A percentile compares a stretch with the other conserved stretches of the same genome.
Evolutionary conservation across 129 eudicot species (phyloP).

Genomic region (Lactuca sativa): DNA sequence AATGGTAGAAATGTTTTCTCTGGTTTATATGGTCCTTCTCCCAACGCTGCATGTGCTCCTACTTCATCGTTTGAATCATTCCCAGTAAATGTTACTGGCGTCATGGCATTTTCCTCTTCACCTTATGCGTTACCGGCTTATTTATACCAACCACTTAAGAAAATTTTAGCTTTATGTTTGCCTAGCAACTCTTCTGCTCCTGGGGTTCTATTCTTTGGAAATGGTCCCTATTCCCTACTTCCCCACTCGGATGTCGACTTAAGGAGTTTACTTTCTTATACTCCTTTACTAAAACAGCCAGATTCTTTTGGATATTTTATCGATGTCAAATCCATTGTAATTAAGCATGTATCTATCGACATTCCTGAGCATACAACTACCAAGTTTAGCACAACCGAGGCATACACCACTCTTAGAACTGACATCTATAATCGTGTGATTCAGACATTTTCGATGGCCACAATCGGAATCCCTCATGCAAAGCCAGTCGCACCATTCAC

Average conservation of each 20-base stretch:
- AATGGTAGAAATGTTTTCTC: slow-evolving; percentile 14
- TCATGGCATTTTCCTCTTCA: slow-evolving; percentile 44
- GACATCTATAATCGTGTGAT: slow-evolving; percentile 20
- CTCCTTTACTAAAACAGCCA: slow-evolving; percentile 28
- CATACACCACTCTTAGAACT: slow-evolving; percentile 31
- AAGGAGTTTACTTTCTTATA: slow-evolving; percentile 28
- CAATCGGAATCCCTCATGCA: slow-evolving; percentile 3
- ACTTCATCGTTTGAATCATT: slow-evolving; percentile 26
- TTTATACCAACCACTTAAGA: slow-evolving; percentile 25
- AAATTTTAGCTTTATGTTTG: slow-evolving; percentile 44
- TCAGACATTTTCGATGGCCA: background rate
- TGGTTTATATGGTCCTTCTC: slow-evolving; percentile 28
- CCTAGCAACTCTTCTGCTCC: slow-evolving; percentile 29
- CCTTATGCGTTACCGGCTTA: slow-evolving; percentile 36
- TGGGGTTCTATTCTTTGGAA: slow-evolving; percentile 48
- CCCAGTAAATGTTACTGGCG: slow-evolving; percentile 37
- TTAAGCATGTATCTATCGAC: slow-evolving; percentile 22
- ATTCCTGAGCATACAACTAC: slow-evolving; percentile 8
- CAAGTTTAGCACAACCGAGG: slow-evolving; percentile 35
- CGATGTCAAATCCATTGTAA: slow-evolving; percentile 28
- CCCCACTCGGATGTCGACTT: slow-evolving; percentile 36
- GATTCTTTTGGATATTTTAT: slow-evolving; percentile 35
- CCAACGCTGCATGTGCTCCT: slow-evolving; percentile 49
- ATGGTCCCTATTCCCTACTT: slow-evolving; percentile 38
- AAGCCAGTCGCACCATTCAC: slow-evolving; percentile 10